Base-by-base conservation (phyloP, 2,329 filamentous ascomycete genomes). In the Lasiodiplodia sp. region DNA sequence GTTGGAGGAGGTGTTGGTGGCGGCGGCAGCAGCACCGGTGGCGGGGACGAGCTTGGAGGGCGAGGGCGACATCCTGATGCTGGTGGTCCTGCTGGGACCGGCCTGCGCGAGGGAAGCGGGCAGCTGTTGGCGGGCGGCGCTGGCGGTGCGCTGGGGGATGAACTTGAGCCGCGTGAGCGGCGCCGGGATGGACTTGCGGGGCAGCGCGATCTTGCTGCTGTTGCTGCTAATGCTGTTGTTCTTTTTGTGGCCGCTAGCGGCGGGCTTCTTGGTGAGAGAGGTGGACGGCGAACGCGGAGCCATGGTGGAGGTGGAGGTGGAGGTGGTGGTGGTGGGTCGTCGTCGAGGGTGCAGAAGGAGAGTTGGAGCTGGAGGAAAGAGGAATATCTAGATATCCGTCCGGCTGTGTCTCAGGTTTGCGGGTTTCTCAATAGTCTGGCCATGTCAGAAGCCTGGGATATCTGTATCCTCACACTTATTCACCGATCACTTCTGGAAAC, bases 181-280 rank as follows among this genome's bases (percentile, higher is more conserved):
- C 58, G 58, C 58, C 44, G 58, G 58, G 40, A 63, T 8, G n/a
- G 58, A 63, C 58, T 63, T 63, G 58, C 58, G 58, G 3, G 58
- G 58, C 10, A 51, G 58, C 44, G 28, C 1, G 58, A 63, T 23
- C 58, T 52, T 63, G 28, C 31, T 34, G 8, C 31, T 10, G 31
- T 2, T 34, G 31, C 31, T 10, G 31, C 8, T 34, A 8, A 2
- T 34, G 31, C 6, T 34, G 31, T 2, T 34, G 31, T 34, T 34
- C 6, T 34, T 34, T 2, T 10, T 21, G 37, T 18, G 12, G 56
- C 34, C 56, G 10, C 56, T 12, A 11, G 34, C 8, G 34, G n/a
- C 14, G 38, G 44, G 11, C 44, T 63, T 51, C 11, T 16, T 21
- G 18, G 44, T 38, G 44, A 44, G 38, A 16, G n/a, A 31, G 44